These are phyloP conservation scores for Piper longum DNA, from an alignment of 164 flowering plant species.

Conservation along the genomic window DNA sequence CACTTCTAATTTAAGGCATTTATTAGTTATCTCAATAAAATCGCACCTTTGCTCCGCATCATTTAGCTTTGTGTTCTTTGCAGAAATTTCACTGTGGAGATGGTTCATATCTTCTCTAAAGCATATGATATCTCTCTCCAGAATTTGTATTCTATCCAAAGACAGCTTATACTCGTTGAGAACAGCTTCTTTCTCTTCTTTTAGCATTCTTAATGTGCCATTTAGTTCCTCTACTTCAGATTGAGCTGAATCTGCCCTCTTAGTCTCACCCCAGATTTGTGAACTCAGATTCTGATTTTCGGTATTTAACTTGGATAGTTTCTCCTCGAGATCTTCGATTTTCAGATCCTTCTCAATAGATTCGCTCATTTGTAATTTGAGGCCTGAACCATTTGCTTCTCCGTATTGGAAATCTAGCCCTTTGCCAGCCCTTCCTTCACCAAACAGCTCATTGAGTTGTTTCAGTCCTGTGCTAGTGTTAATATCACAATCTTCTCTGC, in stretches of 20 bases:
- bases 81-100: conserved; percentile 17
- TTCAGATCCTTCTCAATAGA: conserved; percentile 15
- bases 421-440: conserved; percentile 12
- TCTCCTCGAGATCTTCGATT: not conserved
- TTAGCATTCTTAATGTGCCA: not conserved
- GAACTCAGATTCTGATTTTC: conserved; percentile 2
- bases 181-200: conserved; percentile 37
- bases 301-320: conserved; percentile 1
- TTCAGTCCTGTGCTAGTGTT: conserved; percentile 33
- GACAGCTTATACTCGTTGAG: conserved; percentile 39
- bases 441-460: conserved; percentile 45
- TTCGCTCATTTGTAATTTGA: conserved; percentile 3
- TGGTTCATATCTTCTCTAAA: conserved; percentile 41
- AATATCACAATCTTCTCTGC: conserved; percentile 26
- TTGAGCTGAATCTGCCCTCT: conserved; percentile 2
- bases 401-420: conserved; percentile 17
- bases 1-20: conserved; percentile 44
- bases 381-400: conserved; percentile 6
- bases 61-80: not conserved
- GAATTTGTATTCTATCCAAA: conserved; percentile 34
- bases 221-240: not conserved
- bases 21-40: conserved; percentile 41
- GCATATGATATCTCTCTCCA: conserved; percentile 39
- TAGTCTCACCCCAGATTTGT: not conserved
- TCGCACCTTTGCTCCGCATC: conserved; percentile 40